phyloP scores from a whole-genome alignment of 2,329 filamentous ascomycete genomes.

The Fusarium penzigii region DNA sequence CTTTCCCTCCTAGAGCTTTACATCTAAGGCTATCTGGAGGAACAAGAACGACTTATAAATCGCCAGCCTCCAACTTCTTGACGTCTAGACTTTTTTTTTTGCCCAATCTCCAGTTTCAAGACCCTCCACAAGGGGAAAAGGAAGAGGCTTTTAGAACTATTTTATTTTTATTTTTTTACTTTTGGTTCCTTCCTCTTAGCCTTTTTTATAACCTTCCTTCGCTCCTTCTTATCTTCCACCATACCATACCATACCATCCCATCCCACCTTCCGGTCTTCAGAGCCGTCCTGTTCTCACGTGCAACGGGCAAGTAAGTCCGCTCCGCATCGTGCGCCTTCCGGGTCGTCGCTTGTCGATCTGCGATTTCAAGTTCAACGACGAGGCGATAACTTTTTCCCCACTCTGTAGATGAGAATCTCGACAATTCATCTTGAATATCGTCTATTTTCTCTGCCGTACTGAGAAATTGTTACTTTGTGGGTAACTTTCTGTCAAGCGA shows the following conservation, averaged over 20 bases:
- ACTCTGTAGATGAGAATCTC: no score
- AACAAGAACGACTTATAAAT: no score
- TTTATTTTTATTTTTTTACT: neutral
- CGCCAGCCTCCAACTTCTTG: no score
- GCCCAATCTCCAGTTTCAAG: no score
- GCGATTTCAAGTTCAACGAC: conserved; percentile 3
- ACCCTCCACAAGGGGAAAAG: no score
- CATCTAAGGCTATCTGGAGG: no score
- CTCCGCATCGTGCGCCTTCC: conserved; percentile 10
- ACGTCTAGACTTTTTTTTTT: no score
- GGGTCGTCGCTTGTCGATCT: conserved; percentile 24
- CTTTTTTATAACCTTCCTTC: neutral
- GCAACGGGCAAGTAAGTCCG: neutral
- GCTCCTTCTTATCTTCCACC: neutral
- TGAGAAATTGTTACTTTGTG: no score
- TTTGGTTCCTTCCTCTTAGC: neutral
- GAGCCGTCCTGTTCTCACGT: conserved; percentile 5
- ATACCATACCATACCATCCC: neutral
- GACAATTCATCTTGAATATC: no score
- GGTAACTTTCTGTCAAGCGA: neutral
- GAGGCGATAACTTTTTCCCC: neutral
- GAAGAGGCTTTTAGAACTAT: no score
- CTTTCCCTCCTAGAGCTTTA: neutral
- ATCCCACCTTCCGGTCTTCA: conserved; percentile 1
- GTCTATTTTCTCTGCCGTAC: no score